phyloP scores from a whole-genome alignment of 371 early-diverging fungal species.

The Umbelopsis sp. region DNA sequence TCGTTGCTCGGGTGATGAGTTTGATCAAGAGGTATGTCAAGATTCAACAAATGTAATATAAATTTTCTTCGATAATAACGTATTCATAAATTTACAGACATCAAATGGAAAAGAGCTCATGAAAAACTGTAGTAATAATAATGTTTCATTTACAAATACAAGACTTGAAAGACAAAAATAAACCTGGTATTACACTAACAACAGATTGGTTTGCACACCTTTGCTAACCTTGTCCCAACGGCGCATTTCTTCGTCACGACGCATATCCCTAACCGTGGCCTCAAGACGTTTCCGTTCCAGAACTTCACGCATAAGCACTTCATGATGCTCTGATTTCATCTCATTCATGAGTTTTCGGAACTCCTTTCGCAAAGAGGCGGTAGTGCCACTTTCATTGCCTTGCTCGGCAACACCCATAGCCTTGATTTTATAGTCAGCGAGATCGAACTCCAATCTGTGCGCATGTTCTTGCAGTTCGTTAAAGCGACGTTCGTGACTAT shows the following conservation, averaged over 20 bases:
- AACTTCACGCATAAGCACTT: constrained; percentile 51
- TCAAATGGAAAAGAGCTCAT: constrained; percentile 13
- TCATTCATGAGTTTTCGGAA: constrained; percentile 63
- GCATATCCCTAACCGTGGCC: constrained; percentile 51
- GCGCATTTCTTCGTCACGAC: constrained; percentile 56
- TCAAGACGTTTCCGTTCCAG: constrained; percentile 59
- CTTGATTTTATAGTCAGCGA: constrained; percentile 36
- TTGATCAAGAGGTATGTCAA: constrained; percentile 54
- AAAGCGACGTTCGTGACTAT: constrained; percentile 35
- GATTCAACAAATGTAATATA: background rate
- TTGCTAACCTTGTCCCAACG: constrained; percentile 54
- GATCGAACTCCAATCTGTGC: constrained; percentile 31
- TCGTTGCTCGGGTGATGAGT: constrained; percentile 88
- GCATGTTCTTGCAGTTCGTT: constrained; percentile 30
- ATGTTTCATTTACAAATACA: too few species aligned
- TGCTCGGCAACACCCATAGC: constrained; percentile 22
- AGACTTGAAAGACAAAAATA: background rate
- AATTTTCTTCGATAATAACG: background rate
- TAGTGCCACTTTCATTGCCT: constrained; percentile 42
- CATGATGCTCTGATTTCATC: constrained; percentile 59
- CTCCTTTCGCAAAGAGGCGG: constrained; percentile 62
- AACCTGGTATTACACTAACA: background rate
- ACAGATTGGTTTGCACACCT: constrained; percentile 48
- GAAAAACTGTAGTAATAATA: constrained; percentile 7
- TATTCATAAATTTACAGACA: background rate